These are phyloP conservation scores for Colletotrichum ledebouriae DNA, from an alignment of 2,329 filamentous ascomycete genomes.

Conservation along the genomic window DNA sequence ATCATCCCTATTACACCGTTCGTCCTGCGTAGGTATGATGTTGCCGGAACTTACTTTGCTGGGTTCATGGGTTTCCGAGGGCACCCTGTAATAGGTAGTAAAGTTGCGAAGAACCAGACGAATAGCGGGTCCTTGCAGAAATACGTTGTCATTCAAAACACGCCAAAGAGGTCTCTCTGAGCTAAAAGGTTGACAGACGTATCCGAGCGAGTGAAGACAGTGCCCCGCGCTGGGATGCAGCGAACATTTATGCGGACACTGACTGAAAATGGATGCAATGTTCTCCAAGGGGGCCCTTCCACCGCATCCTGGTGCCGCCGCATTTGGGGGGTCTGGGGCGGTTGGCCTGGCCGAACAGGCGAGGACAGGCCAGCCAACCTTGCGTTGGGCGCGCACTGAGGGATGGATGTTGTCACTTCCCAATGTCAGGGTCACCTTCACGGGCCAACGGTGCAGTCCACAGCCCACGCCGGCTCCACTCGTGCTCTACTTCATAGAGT, in stretches of 20 bases:
- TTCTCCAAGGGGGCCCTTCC: too few species aligned
- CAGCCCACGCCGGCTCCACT: too few species aligned
- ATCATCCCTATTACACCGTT: constrained; percentile 8
- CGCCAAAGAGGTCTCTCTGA: not conserved
- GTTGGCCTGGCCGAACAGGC: constrained; percentile 9
- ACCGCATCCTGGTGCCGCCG: not conserved
- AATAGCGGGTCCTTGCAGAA: constrained; percentile 30
- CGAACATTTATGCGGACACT: not conserved
- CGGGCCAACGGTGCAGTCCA: too few species aligned
- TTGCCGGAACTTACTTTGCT: not conserved
- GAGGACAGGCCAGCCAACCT: not conserved
- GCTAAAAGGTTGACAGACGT: constrained; percentile 11
- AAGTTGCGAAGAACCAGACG: constrained; percentile 13
- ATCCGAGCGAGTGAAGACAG: constrained; percentile 23
- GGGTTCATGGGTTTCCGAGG: constrained; percentile 9
- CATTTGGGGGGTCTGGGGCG: constrained; percentile 8
- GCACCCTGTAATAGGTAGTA: not conserved
- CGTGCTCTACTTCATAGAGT: too few species aligned
- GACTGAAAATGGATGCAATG: too few species aligned
- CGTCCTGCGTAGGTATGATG: not conserved
- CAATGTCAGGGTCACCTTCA: too few species aligned
- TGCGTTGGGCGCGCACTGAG: not conserved
- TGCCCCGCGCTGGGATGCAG: constrained; percentile 35
- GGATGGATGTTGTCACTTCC: too few species aligned
- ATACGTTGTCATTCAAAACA: constrained; percentile 25